Percentiles rank a stretch among this genome's conserved stretches.
phyloP scores from a whole-genome alignment of 768 basidiomycete species.

The Paxillus ammoniavirescens region DNA sequence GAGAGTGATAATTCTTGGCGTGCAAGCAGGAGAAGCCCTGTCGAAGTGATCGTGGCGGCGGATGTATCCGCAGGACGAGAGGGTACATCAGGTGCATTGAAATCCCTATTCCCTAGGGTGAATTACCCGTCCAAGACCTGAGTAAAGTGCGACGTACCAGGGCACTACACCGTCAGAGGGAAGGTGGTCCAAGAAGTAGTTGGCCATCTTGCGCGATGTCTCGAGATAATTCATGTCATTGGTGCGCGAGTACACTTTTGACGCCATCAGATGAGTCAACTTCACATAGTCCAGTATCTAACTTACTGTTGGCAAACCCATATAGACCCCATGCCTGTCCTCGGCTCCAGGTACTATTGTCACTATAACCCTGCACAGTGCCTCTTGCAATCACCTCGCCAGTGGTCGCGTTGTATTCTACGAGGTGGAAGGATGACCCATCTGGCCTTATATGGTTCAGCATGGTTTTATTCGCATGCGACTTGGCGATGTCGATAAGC shows the following conservation, averaged over 20 bases:
- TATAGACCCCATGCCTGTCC: slow-evolving; percentile 31
- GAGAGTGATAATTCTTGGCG: slow-evolving; percentile 35
- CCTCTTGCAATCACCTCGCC: slow-evolving; percentile 36
- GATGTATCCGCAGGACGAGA: slow-evolving; percentile 67
- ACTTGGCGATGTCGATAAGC: slow-evolving; percentile 56
- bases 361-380: slow-evolving; percentile 42
- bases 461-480: slow-evolving; percentile 67
- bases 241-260: slow-evolving; percentile 59
- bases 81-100: slow-evolving; percentile 60
- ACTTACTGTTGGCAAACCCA: slow-evolving; percentile 25
- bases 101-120: slow-evolving; percentile 50
- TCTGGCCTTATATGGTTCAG: slow-evolving; percentile 63
- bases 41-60: slow-evolving; percentile 62
- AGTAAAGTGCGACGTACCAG: slow-evolving; percentile 43
- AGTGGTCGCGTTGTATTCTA: slow-evolving; percentile 66
- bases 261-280: not conserved
- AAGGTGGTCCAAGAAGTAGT: slow-evolving; percentile 57
- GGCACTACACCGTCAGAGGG: slow-evolving; percentile 65
- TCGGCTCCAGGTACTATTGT: slow-evolving; percentile 35
- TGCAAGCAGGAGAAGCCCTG: slow-evolving; percentile 58
- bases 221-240: slow-evolving; percentile 48
- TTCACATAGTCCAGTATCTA: not conserved
- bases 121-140: not conserved
- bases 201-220: slow-evolving; percentile 59
- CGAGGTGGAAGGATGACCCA: slow-evolving; percentile 52